Evolutionary conservation across 1,284 basidiomycete species (phyloP).

Genomic region (Somion occarium): DNA sequence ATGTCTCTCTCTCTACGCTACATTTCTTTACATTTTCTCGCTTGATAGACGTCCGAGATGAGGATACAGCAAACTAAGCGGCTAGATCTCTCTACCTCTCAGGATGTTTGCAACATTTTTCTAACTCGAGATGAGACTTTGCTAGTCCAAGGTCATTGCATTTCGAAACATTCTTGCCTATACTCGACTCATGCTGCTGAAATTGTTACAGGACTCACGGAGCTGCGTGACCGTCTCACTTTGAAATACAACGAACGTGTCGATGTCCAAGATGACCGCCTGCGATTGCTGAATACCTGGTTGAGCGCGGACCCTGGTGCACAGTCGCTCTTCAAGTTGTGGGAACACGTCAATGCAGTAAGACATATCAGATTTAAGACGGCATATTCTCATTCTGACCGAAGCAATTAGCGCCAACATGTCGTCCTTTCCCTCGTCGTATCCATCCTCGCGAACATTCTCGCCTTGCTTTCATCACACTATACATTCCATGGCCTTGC

Average conservation of each 20-base stretch:
- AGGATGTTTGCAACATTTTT: neutral
- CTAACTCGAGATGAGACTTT: neutral
- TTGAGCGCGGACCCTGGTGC: conserved; percentile 50
- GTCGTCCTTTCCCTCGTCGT: conserved; percentile 40
- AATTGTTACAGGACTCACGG: conserved; percentile 25
- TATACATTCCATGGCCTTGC: conserved; percentile 60
- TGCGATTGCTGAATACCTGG: conserved; percentile 58
- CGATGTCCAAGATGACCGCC: conserved; percentile 50
- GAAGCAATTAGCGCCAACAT: conserved; percentile 37
- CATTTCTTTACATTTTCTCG: too few species aligned
- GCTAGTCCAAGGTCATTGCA: neutral
- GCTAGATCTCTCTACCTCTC: neutral
- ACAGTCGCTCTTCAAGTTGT: conserved; percentile 56
- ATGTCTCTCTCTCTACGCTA: too few species aligned
- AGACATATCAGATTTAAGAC: conserved; percentile 12
- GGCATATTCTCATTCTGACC: conserved; percentile 9
- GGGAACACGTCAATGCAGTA: conserved; percentile 51
- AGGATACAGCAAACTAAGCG: too few species aligned
- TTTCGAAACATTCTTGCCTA: neutral
- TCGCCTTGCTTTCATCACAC: conserved; percentile 59
- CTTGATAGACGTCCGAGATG: too few species aligned
- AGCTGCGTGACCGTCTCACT: conserved; percentile 50
- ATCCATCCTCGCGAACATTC: conserved; percentile 49
- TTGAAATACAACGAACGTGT: conserved; percentile 41
- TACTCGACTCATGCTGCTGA: neutral